Percentiles rank a stretch among this genome's conserved stretches.
Evolutionary conservation across 441 rosid genomes (phyloP).

Genomic region (Raphanus hybrid): DNA sequence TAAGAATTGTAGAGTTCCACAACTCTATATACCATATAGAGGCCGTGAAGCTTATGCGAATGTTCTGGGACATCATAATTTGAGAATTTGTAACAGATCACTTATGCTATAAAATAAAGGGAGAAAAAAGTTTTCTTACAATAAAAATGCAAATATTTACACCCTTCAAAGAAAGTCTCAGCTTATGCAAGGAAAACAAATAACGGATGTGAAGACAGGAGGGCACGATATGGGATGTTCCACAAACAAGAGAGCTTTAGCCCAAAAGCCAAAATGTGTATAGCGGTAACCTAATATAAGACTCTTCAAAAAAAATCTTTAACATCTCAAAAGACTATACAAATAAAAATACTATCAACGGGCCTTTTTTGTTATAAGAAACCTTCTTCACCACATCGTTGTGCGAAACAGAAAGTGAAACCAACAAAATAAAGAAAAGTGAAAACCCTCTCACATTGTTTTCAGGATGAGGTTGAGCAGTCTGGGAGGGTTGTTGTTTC

Average conservation of each 20-base stretch:
- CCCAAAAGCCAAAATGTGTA: slow-evolving; percentile 26
- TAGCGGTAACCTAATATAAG: slow-evolving; percentile 36
- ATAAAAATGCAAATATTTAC: slow-evolving; percentile 33
- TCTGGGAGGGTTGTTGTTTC: slow-evolving; percentile 42
- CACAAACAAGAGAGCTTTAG: slow-evolving; percentile 24
- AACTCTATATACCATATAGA: not conserved
- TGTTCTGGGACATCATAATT: not conserved
- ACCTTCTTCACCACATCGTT: slow-evolving; percentile 36
- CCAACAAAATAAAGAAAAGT: not conserved
- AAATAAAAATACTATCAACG: slow-evolving; percentile 36
- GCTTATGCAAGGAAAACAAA: slow-evolving; percentile 29
- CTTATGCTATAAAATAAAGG: not conserved
- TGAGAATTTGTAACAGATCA: too few species aligned
- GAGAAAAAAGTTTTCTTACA: not conserved
- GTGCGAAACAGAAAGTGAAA: slow-evolving; percentile 20
- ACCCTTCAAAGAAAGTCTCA: slow-evolving; percentile 26
- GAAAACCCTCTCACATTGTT: slow-evolving; percentile 24
- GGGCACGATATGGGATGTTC: slow-evolving; percentile 7
- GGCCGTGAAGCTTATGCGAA: not conserved
- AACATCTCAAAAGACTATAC: slow-evolving; percentile 39
- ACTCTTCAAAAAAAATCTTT: slow-evolving; percentile 29
- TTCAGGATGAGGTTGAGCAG: slow-evolving; percentile 49
- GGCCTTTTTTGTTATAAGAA: slow-evolving; percentile 13
- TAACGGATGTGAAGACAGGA: slow-evolving; percentile 14
- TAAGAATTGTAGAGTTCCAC: not conserved